These are phyloP conservation scores for Ormosia semicastrata DNA, from an alignment of 306 rosid species.

Conservation along the genomic window DNA sequence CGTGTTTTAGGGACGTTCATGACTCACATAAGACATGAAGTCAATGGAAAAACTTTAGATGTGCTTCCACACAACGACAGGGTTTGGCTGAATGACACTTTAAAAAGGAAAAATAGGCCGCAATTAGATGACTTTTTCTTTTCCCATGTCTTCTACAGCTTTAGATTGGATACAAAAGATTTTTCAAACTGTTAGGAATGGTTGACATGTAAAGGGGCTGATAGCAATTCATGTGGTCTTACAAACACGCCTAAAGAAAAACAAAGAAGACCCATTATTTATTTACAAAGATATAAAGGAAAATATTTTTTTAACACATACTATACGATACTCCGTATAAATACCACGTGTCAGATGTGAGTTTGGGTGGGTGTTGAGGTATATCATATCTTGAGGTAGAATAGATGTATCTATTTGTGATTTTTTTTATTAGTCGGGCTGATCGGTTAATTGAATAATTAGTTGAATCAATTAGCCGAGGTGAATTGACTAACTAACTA, in stretches of 20 bases:
- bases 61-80: slow-evolving; percentile 5
- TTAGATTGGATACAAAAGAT: slow-evolving; percentile 14
- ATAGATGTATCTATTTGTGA: too few relatives aligned
- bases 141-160: slow-evolving; percentile 17
- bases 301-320: too few relatives aligned
- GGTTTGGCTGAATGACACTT: slow-evolving; percentile 18
- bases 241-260: neutral
- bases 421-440: too few relatives aligned
- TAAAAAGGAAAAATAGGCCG: slow-evolving; percentile 1
- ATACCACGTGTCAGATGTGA: too few relatives aligned
- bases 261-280: neutral
- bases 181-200: neutral
- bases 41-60: slow-evolving; percentile 26
- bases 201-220: slow-evolving; percentile 10
- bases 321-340: too few relatives aligned
- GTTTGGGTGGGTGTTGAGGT: too few relatives aligned
- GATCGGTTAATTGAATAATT: too few relatives aligned
- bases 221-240: neutral
- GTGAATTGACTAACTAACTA: too few relatives aligned
- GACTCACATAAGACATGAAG: slow-evolving; percentile 16
- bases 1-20: neutral
- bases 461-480: too few relatives aligned
- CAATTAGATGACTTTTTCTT: slow-evolving; percentile 14
- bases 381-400: too few relatives aligned
- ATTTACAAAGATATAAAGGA: too few relatives aligned